Percentiles rank a stretch among this genome's conserved stretches.
Conservation (phyloP, 192 early-diverging fungal genomes). For the Coemansia sp. region DNA sequence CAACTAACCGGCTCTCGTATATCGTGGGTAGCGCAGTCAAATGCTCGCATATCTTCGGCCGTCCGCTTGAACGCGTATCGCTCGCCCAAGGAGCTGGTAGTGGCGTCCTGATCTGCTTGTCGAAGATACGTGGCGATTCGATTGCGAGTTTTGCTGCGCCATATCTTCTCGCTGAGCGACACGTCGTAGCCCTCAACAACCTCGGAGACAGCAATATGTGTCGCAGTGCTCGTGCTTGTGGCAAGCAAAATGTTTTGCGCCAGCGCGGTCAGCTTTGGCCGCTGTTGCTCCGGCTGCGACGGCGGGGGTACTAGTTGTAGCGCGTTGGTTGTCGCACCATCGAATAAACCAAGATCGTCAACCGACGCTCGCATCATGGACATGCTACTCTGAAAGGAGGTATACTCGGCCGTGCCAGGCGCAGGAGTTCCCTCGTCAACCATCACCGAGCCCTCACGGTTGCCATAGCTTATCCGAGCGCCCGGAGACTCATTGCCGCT, state of each 20-base stretch:
- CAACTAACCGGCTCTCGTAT: constrained; percentile 4
- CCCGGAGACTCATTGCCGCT: constrained; percentile 56
- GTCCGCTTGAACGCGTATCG: constrained; percentile 57
- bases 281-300: constrained; percentile 40
- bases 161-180: constrained; percentile 32
- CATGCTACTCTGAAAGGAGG: constrained; percentile 3
- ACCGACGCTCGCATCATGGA: constrained; percentile 4
- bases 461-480: constrained; percentile 16
- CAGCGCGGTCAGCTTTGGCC: constrained; percentile 2
- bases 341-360: constrained; percentile 2
- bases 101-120: constrained; percentile 19
- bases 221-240: background rate
- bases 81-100: constrained; percentile 53
- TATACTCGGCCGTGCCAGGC: constrained; percentile 9
- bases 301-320: constrained; percentile 8
- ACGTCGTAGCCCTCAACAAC: constrained; percentile 33
- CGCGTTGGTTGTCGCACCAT: background rate
- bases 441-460: constrained; percentile 29
- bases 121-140: constrained; percentile 24
- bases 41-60: constrained; percentile 57
- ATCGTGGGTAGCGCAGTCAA: constrained; percentile 31
- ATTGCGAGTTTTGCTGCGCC: constrained; percentile 36
- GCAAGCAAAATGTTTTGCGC: constrained; percentile 34
- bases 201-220: constrained; percentile 21
- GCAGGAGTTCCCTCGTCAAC: constrained; percentile 30